phyloP scores from a whole-genome alignment of 1,139 yeast species.

The Pichia sp. region DNA sequence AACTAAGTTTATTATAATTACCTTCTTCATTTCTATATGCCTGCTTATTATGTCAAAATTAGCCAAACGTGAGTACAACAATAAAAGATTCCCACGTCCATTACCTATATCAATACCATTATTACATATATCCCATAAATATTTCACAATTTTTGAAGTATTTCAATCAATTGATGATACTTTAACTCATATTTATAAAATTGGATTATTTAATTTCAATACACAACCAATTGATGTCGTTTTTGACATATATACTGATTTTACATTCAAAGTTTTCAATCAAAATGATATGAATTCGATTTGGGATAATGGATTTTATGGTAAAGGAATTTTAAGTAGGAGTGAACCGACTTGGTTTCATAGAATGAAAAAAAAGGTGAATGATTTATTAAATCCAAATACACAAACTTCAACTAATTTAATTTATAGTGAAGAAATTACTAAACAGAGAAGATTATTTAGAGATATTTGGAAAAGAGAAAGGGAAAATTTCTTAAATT shows the following conservation, averaged over 20 bases:
- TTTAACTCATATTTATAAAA: slow-evolving; percentile 1
- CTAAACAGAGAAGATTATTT: slow-evolving; percentile 64
- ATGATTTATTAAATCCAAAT: slow-evolving; percentile 4
- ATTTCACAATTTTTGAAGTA: slow-evolving; percentile 11
- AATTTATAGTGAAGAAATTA: slow-evolving; percentile 63
- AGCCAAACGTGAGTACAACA: slow-evolving; percentile 7
- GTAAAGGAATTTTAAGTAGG: slow-evolving; percentile 83
- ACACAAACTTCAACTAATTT: not conserved
- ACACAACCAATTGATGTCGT: slow-evolving; percentile 1
- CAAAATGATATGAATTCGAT: slow-evolving; percentile 46
- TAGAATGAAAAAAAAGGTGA: slow-evolving; percentile 51
- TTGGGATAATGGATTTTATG: slow-evolving; percentile 90
- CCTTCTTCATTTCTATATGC: not conserved
- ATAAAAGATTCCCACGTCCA: slow-evolving; percentile 10
- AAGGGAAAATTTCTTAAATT: slow-evolving; percentile 29
- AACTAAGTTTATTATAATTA: too few relatives aligned
- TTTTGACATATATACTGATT: slow-evolving; percentile 9
- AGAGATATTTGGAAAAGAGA: slow-evolving; percentile 65
- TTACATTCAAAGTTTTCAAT: slow-evolving; percentile 39
- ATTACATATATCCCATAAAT: slow-evolving; percentile 9
- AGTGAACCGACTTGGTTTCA: slow-evolving; percentile 88
- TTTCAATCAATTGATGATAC: slow-evolving; percentile 10
- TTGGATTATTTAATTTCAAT: slow-evolving; percentile 1
- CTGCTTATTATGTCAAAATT: slow-evolving; percentile 5
- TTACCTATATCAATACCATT: slow-evolving; percentile 9